Evolutionary conservation across 257 asterid genomes (phyloP).

Genomic region (Parsonsia alboflavescens): DNA sequence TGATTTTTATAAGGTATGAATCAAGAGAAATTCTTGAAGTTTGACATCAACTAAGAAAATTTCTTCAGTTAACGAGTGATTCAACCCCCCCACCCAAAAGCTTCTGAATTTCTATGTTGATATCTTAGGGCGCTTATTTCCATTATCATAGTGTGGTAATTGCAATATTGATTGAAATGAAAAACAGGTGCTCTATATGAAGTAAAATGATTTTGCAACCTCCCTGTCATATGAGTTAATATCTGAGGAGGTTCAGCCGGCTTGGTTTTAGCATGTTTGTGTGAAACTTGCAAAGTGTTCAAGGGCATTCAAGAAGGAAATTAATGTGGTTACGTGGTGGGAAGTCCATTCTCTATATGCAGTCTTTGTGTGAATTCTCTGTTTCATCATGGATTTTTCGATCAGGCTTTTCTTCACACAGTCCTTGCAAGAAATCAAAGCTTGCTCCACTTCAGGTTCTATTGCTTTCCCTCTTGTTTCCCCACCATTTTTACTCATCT

Average conservation of each 20-base stretch:
- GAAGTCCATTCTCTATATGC: constrained; percentile 13
- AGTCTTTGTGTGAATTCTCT: constrained; percentile 25
- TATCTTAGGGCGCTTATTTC: too few species aligned
- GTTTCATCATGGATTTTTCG: constrained; percentile 38
- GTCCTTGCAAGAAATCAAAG: constrained; percentile 41
- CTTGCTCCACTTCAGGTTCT: constrained; percentile 77
- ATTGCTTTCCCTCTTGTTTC: not conserved
- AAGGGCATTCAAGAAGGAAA: not conserved
- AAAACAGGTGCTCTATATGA: too few species aligned
- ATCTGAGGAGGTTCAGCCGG: not conserved
- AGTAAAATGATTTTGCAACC: too few species aligned
- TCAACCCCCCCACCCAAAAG: too few species aligned
- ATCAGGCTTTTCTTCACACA: constrained; percentile 49
- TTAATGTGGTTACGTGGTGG: constrained; percentile 15
- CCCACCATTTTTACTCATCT: not conserved
- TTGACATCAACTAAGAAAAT: too few species aligned
- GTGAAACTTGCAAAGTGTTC: not conserved
- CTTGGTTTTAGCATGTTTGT: not conserved
- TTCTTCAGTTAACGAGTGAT: too few species aligned
- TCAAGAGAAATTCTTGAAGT: too few species aligned
- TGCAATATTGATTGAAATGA: too few species aligned
- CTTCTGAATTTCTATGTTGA: too few species aligned
- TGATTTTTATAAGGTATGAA: too few species aligned
- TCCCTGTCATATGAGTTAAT: too few species aligned
- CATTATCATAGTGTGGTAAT: too few species aligned